Base-by-base conservation (phyloP, 768 basidiomycete genomes). In the Antrodiella citrinella region DNA sequence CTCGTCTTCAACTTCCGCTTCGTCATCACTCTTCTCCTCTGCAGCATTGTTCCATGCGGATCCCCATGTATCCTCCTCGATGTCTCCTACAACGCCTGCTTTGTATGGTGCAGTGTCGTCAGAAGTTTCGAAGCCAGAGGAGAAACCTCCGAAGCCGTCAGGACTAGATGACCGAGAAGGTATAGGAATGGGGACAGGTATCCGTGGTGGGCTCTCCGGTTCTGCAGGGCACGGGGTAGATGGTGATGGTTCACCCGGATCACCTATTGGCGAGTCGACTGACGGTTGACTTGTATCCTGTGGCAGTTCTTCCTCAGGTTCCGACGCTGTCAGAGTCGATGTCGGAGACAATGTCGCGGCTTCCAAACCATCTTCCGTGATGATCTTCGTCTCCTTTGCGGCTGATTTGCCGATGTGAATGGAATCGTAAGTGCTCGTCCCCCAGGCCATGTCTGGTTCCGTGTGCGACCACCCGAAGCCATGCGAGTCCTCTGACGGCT, bases 131-230 rank as follows among this genome's bases (percentile, higher is more conserved):
- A 67, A 49, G 4, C 67, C 80, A 11, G 75, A 70, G 59, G 81
- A 79, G 53, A 85, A 85, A 2, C 76, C 73, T 15, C 81, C 78
- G 57, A 81, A 81, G 2, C 55, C 65, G 43, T 81, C 81, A n/a
- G 72, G 71, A 56, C 74, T 81, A 5, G 61, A 48, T 15, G 63
- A 42, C 62, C 67, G 20, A 64, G 63, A 20, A 56, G 51, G 7
- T 57, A 56, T n/a, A 4, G 47, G 19, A 44, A 12, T 44, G 51
- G 48, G 9, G 49, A 47, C 35, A 30, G 41, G n/a, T 48, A 43
- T 47, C 24, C 26, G 10, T n/a, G 41, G 18, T 5, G 43, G 26
- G 26, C 22, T 25, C 38, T 26, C 19, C 40, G 44, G 35, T 15
- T 3, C 9, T 15, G 22, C 42, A 38, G n/a, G 15, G n/a, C 35